Conservation (phyloP, 305 asterid genomes). For the Fraxinus platypoda region DNA sequence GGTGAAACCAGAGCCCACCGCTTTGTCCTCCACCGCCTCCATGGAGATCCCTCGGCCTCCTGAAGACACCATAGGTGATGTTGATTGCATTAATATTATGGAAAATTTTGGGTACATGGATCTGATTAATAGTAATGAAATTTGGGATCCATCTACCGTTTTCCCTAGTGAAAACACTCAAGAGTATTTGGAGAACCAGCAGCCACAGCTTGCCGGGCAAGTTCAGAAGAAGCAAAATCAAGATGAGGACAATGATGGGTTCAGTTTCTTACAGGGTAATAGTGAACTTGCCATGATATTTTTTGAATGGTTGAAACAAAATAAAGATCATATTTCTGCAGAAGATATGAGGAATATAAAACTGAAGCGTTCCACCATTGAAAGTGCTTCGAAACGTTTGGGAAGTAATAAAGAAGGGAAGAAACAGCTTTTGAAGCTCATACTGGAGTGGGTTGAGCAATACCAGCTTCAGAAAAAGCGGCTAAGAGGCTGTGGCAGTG, state of each 20-base stretch:
- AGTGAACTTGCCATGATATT: slow-evolving; percentile 70
- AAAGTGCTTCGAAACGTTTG: slow-evolving; percentile 68
- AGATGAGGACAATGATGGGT: slow-evolving; percentile 24
- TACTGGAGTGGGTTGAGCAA: slow-evolving; percentile 85
- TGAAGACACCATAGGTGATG: slow-evolving; percentile 24
- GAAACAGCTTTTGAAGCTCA: slow-evolving; percentile 69
- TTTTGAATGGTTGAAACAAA: slow-evolving; percentile 86
- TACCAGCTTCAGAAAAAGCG: slow-evolving; percentile 67
- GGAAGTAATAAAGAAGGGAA: slow-evolving; percentile 73
- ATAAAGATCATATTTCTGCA: slow-evolving; percentile 73
- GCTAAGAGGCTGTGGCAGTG: slow-evolving; percentile 18
- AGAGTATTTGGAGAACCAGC: slow-evolving; percentile 25
- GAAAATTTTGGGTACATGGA: slow-evolving; percentile 77
- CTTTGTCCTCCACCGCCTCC: slow-evolving; percentile 45
- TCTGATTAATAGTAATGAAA: slow-evolving; percentile 54
- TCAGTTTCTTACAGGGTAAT: slow-evolving; percentile 51
- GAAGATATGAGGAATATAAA: slow-evolving; percentile 82
- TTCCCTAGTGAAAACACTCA: slow-evolving; percentile 47
- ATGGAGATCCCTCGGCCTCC: slow-evolving; percentile 41
- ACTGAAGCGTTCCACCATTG: slow-evolving; percentile 83
- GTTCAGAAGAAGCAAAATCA: background rate
- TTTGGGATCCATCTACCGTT: slow-evolving; percentile 73
- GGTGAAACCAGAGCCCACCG: slow-evolving; percentile 19
- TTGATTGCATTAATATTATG: slow-evolving; percentile 55
- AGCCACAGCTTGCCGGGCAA: background rate